Evolutionary conservation across 768 basidiomycete species (phyloP).

Genomic region (Lactarius sanguifluus): DNA sequence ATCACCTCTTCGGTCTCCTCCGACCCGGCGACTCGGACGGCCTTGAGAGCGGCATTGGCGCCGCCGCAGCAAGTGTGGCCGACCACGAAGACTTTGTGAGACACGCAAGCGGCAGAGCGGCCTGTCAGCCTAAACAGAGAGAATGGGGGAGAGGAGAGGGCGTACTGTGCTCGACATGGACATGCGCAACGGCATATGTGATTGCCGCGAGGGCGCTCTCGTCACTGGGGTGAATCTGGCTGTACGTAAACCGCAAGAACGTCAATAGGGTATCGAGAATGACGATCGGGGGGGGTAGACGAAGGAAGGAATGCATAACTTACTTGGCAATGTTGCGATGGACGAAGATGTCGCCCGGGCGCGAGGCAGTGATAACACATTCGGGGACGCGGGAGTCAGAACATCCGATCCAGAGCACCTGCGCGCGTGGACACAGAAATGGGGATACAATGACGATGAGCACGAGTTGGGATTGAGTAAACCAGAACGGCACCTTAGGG

Average conservation of each 20-base stretch:
- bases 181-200: conserved; percentile 64
- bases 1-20: conserved; percentile 45
- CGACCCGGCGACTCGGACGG: conserved; percentile 39
- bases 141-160: conserved; percentile 25
- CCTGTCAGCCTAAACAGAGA: not conserved
- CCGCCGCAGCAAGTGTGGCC: conserved; percentile 88
- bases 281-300: no score
- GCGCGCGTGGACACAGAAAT: not conserved
- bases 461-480: not conserved
- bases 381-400: conserved; percentile 87
- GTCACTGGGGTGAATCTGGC: conserved; percentile 75
- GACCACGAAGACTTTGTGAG: conserved; percentile 66
- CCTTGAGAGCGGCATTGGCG: conserved; percentile 53
- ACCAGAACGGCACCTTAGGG: conserved; percentile 50
- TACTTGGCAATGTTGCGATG: conserved; percentile 90
- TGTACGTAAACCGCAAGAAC: conserved; percentile 33
- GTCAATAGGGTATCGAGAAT: not conserved
- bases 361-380: conserved; percentile 62
- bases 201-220: conserved; percentile 70
- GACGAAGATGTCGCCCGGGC: conserved; percentile 81
- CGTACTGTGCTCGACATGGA: conserved; percentile 78
- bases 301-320: conserved; percentile 31
- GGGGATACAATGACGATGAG: not conserved
- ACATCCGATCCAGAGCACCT: conserved; percentile 81
- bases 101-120: not conserved